Evolutionary conservation across 257 asterid genomes (phyloP).

Genomic region (Rauvolfia tetraphylla): DNA sequence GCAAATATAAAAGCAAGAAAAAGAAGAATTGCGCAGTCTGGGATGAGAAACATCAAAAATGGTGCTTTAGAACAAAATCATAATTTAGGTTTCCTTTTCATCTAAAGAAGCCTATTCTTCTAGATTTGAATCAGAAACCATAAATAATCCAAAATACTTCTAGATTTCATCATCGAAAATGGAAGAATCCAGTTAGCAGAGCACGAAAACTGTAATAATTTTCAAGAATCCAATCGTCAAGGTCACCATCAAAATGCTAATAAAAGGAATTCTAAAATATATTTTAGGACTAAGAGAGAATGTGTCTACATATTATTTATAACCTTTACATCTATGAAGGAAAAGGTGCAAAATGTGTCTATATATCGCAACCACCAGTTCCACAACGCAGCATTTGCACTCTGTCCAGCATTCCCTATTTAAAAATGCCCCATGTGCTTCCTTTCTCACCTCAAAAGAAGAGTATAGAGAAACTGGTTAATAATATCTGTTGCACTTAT

Average conservation of each 20-base stretch:
- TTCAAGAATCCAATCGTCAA: background rate
- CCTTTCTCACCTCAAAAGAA: background rate
- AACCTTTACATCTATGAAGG: background rate
- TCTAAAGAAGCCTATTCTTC: background rate
- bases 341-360: background rate
- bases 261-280: background rate
- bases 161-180: background rate
- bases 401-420: constrained; percentile 1
- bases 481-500: background rate
- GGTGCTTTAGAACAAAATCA: background rate
- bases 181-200: background rate
- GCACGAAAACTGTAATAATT: background rate
- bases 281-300: background rate
- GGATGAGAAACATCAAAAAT: background rate
- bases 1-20: background rate
- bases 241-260: background rate
- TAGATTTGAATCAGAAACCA: background rate
- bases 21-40: background rate
- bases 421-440: background rate
- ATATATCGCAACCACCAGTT: background rate
- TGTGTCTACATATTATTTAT: background rate
- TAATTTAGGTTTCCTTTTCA: background rate
- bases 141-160: background rate
- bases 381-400: background rate
- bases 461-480: background rate